A percentile compares a stretch with the other conserved stretches of the same genome.
These are phyloP conservation scores for Cicer cuneatum DNA, from an alignment of 306 rosid genomes.

Conservation along the genomic window DNA sequence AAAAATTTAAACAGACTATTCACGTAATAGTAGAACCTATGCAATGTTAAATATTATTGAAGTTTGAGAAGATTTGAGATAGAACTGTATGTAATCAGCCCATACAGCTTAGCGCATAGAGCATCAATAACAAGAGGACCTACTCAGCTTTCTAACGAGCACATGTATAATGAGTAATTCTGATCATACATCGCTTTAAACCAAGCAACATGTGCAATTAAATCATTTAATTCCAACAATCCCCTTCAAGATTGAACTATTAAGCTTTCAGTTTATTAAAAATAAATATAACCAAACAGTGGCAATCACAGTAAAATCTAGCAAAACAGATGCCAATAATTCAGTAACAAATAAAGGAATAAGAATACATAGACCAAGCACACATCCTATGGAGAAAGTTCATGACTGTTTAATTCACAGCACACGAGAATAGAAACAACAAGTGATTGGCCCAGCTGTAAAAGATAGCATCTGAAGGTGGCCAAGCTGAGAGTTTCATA, in stretches of 20 bases:
- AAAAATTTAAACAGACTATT: neutral
- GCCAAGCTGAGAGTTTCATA: neutral
- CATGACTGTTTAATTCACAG: neutral
- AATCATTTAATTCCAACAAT: constrained; percentile 1
- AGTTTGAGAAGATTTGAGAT: neutral
- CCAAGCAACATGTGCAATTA: constrained; percentile 9
- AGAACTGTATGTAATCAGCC: neutral
- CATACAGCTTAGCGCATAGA: neutral
- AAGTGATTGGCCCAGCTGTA: neutral
- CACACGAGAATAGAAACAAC: neutral
- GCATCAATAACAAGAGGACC: neutral
- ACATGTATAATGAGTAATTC: neutral
- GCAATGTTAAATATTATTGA: neutral
- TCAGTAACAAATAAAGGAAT: neutral
- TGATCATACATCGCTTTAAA: neutral
- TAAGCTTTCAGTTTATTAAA: neutral
- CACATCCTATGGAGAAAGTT: neutral
- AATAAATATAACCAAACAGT: neutral
- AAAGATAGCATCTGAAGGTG: neutral
- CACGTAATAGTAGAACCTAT: neutral
- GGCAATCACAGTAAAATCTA: neutral
- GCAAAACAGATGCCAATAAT: constrained; percentile 3
- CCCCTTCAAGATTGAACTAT: neutral
- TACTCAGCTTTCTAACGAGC: neutral
- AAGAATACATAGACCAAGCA: neutral